These are phyloP conservation scores for Kwoniella sp. DNA, from an alignment of 768 basidiomycete genomes.

Conservation along the genomic window DNA sequence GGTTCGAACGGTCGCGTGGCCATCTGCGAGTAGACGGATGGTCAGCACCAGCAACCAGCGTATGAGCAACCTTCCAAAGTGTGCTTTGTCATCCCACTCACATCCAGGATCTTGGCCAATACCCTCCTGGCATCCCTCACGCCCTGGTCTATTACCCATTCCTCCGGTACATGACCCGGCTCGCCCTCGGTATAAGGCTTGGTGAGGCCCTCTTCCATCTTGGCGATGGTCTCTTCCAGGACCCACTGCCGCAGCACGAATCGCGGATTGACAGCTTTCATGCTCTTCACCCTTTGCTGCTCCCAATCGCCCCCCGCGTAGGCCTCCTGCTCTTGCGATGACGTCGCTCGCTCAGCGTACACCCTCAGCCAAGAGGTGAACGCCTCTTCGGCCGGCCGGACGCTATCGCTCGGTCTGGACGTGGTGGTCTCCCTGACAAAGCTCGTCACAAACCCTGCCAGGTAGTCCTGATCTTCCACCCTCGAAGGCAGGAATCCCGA, in stretches of 20 bases:
- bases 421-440: slow-evolving; percentile 53
- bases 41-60: slow-evolving; percentile 3
- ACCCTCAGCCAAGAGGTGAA: slow-evolving; percentile 63
- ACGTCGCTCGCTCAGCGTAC: slow-evolving; percentile 60
- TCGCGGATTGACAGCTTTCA: slow-evolving; percentile 70
- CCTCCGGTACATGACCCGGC: not conserved
- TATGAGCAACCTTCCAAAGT: not conserved
- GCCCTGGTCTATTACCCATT: slow-evolving; percentile 52
- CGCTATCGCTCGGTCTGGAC: slow-evolving; percentile 33
- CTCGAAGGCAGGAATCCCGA: slow-evolving; percentile 58
- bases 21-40: slow-evolving; percentile 60
- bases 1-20: slow-evolving; percentile 74
- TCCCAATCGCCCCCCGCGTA: slow-evolving; percentile 45
- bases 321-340: slow-evolving; percentile 52
- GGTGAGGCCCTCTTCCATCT: slow-evolving; percentile 55
- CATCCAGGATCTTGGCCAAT: slow-evolving; percentile 76
- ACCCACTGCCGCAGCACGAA: slow-evolving; percentile 95
- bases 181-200: slow-evolving; percentile 8
- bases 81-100: slow-evolving; percentile 49
- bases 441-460: slow-evolving; percentile 45
- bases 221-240: slow-evolving; percentile 81
- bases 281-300: slow-evolving; percentile 30
- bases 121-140: slow-evolving; percentile 60
- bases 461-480: slow-evolving; percentile 8
- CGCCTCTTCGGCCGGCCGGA: slow-evolving; percentile 54